Evolutionary conservation across 495 filamentous ascomycete genomes (phyloP).

Genomic region (Aspergillus bertholletiae): DNA sequence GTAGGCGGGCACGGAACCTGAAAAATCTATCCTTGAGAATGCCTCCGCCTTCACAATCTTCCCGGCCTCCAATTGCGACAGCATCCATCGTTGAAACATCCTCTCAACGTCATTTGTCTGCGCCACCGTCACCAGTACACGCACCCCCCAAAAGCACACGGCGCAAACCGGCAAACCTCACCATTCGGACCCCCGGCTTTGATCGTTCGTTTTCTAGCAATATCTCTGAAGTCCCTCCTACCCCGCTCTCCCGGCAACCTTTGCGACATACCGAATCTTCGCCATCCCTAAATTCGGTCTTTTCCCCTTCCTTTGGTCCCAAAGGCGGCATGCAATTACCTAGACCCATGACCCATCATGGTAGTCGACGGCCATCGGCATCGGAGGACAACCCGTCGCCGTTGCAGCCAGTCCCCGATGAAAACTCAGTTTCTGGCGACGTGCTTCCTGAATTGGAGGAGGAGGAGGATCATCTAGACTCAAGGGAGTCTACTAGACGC

Average conservation of each 20-base stretch:
- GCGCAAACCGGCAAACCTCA: slow-evolving; percentile 75
- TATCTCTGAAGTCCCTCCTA: slow-evolving; percentile 42
- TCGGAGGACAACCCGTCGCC: slow-evolving; percentile 28
- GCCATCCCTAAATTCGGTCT: slow-evolving; percentile 55
- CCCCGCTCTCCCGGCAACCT: slow-evolving; percentile 41
- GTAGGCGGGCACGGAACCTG: slow-evolving; percentile 77
- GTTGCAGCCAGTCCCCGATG: slow-evolving; percentile 22
- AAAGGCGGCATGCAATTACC: slow-evolving; percentile 64
- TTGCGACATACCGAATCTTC: slow-evolving; percentile 69
- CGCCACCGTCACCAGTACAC: slow-evolving; percentile 82
- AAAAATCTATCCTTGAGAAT: slow-evolving; percentile 92
- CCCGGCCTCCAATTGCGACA: slow-evolving; percentile 48
- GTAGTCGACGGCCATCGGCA: slow-evolving; percentile 21
- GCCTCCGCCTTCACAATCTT: slow-evolving; percentile 46
- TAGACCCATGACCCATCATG: slow-evolving; percentile 38
- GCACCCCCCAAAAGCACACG: slow-evolving; percentile 66
- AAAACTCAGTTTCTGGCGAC: slow-evolving; percentile 19
- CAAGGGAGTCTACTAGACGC: slow-evolving; percentile 60
- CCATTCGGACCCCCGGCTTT: slow-evolving; percentile 60
- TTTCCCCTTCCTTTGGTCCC: slow-evolving; percentile 57
- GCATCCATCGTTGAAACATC: slow-evolving; percentile 41
- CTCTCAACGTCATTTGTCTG: slow-evolving; percentile 55
- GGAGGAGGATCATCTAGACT: slow-evolving; percentile 75
- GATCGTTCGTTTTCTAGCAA: slow-evolving; percentile 35
- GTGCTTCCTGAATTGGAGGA: slow-evolving; percentile 53